Evolutionary conservation across 371 early-diverging fungal genomes (phyloP).

Genomic region (Actinomucor elegans): DNA sequence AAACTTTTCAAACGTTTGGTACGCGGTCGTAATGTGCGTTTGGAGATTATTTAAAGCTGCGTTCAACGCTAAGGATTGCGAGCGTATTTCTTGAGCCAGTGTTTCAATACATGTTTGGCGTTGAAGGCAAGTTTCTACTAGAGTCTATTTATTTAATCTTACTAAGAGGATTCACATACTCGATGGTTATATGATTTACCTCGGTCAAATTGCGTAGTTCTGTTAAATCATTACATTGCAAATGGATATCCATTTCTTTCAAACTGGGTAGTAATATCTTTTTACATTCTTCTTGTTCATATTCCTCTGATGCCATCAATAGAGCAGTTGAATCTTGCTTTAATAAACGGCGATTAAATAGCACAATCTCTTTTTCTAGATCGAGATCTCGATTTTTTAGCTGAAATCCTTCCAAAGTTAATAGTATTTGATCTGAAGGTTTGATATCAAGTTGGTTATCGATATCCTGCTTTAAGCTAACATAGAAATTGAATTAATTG

Average conservation of each 20-base stretch:
- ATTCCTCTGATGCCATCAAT: no score
- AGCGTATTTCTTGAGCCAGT: slow-evolving; percentile 10
- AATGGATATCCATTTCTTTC: no score
- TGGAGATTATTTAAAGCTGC: slow-evolving; percentile 20
- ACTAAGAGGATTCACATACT: no score
- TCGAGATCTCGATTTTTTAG: slow-evolving; percentile 4
- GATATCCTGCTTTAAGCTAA: background rate
- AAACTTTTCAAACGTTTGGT: slow-evolving; percentile 21
- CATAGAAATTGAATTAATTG: no score
- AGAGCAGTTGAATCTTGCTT: slow-evolving; percentile 9
- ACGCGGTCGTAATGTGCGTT: slow-evolving; percentile 17
- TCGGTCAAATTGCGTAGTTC: no score
- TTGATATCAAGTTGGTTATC: background rate
- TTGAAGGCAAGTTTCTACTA: background rate
- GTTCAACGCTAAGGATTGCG: slow-evolving; percentile 15
- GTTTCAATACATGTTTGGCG: background rate
- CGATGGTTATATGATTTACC: no score
- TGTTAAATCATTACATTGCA: no score
- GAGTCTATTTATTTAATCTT: no score
- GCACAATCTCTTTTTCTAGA: background rate
- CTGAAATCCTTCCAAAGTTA: slow-evolving; percentile 9
- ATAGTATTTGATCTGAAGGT: slow-evolving; percentile 12
- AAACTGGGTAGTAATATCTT: no score
- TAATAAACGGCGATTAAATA: slow-evolving; percentile 23
- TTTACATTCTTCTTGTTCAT: no score